These are phyloP conservation scores for Talaromyces liani DNA, from an alignment of 495 filamentous ascomycete species.

Conservation along the genomic window DNA sequence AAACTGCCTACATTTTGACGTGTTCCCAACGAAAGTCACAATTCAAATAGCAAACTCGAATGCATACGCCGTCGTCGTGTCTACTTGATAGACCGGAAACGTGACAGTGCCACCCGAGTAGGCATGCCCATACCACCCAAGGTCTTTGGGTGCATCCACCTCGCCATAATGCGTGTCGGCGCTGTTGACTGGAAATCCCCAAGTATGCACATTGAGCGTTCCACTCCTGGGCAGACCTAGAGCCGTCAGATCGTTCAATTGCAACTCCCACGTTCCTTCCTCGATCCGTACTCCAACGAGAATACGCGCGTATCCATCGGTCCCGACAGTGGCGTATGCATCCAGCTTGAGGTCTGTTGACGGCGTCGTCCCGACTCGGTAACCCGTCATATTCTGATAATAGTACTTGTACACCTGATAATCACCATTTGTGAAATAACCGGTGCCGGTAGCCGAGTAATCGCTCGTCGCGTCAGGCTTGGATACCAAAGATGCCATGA, in stretches of 20 bases:
- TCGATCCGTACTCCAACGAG: conserved; percentile 23
- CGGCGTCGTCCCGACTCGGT: conserved; percentile 18
- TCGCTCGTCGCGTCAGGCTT: conserved; percentile 18
- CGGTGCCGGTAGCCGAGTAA: conserved; percentile 15
- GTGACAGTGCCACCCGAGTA: conserved; percentile 24
- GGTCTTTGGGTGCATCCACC: conserved; percentile 24
- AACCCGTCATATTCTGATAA: conserved; percentile 22
- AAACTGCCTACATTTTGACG: background rate
- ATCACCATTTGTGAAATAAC: conserved; percentile 24
- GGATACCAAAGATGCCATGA: conserved; percentile 19
- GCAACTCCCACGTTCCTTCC: conserved; percentile 25
- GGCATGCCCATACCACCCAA: conserved; percentile 19
- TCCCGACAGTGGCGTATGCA: conserved; percentile 17
- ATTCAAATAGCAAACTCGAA: conserved; percentile 21
- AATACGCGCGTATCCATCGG: conserved; percentile 14
- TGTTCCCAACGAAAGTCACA: background rate
- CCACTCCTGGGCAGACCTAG: conserved; percentile 23
- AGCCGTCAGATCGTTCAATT: conserved; percentile 18
- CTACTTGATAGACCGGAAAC: conserved; percentile 27
- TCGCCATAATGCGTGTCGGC: conserved; percentile 16
- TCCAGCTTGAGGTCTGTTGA: conserved; percentile 23
- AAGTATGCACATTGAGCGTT: conserved; percentile 23
- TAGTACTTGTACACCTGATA: conserved; percentile 34
- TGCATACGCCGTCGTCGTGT: conserved; percentile 24
- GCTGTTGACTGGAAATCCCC: conserved; percentile 11